Base-by-base conservation (phyloP, 2,329 filamentous ascomycete genomes). In the Oidium heveae region DNA sequence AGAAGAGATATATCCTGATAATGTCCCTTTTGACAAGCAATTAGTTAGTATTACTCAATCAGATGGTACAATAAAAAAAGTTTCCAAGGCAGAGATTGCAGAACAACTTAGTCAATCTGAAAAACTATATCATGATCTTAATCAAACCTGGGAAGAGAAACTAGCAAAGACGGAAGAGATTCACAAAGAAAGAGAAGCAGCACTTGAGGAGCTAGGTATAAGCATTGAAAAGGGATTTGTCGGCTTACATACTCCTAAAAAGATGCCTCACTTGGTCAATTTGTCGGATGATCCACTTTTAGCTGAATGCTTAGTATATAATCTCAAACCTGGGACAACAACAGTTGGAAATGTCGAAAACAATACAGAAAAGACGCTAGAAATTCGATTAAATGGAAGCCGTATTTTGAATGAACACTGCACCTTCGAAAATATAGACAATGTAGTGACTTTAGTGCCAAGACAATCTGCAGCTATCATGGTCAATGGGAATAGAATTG, bases 141-240 rank as follows among this genome's bases (percentile, higher is more conserved):
- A 98, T 63, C 88, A 98, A 69, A 98, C 91, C 0, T 98, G 91
- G 91, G 91, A 98, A 69, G 79, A 98, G 69, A 96, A 96, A 68
- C 71, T 98, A 58, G 75, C 79, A 59, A 95, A 93, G 70, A 98
- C 91, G 0, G 91, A 98, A 66, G 80, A 89, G 61, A 96, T 98
- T 55, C 91, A 98, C 71, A 95, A 94, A 66, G 91, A 98, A 68
- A 80, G 91, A 60, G 91, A 98, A 68, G 80, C 87, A 51, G 91
- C 91, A 10, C 72, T 98, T 49, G 91, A 98, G 70, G 91, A 98
- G 66, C 75, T 98, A 46, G 91, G 91, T 59, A 96, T 98, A 68
- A 96, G 88, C 67, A 98, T 98, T 60, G 91, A 98, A 66, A 98
- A 98, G 67, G 91, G 91, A 7, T 95, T 95, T 64, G 82, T 98